Evolutionary conservation across 306 rosid genomes (phyloP).

Genomic region (Datisca glomerata): DNA sequence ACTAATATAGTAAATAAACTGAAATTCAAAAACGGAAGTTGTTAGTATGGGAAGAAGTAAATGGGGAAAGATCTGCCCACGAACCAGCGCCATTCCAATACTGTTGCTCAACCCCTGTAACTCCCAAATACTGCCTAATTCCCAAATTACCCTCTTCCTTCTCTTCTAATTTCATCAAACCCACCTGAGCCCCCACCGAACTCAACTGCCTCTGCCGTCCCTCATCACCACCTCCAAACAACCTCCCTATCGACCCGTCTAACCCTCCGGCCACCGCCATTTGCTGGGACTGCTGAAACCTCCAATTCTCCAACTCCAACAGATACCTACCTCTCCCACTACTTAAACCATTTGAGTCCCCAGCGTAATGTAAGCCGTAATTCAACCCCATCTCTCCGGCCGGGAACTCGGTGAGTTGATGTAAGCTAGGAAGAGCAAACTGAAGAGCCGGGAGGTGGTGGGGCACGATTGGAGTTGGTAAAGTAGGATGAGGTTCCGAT

Average conservation of each 20-base stretch:
- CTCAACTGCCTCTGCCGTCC: constrained; percentile 26
- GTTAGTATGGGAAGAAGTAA: constrained; percentile 35
- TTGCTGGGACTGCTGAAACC: no score
- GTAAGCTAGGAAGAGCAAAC: constrained; percentile 40
- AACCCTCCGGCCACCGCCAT: no score
- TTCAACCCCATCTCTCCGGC: constrained; percentile 38
- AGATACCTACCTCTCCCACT: no score
- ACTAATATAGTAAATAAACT: no score
- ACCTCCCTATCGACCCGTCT: background rate
- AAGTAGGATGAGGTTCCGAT: background rate
- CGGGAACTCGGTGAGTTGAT: constrained; percentile 28
- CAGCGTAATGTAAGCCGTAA: no score
- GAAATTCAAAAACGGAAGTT: constrained; percentile 25
- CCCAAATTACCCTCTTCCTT: constrained; percentile 33
- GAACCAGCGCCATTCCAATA: constrained; percentile 17
- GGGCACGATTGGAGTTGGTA: background rate
- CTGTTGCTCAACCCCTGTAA: no score
- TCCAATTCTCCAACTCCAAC: no score
- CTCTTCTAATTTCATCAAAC: constrained; percentile 61
- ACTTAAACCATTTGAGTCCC: no score
- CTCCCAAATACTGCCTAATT: constrained; percentile 44
- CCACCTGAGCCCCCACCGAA: constrained; percentile 24
- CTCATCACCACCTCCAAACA: background rate
- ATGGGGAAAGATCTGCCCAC: constrained; percentile 58
- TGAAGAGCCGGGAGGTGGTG: constrained; percentile 25